Evolutionary conservation across 1,284 basidiomycete species (phyloP).

Genomic region (Pyrrhoderma lamaoense): DNA sequence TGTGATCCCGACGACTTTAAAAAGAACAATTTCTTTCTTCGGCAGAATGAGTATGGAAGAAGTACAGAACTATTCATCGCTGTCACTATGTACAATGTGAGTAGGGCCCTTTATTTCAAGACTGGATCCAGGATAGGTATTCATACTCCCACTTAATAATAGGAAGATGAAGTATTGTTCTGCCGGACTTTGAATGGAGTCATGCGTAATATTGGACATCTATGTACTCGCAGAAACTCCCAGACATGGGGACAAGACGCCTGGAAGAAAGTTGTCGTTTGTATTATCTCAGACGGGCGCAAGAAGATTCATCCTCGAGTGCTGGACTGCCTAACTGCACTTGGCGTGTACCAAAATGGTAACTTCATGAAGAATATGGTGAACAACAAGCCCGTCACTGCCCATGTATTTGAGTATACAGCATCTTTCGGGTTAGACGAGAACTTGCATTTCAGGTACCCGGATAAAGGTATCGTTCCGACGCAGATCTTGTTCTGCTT

Average conservation of each 20-base stretch:
- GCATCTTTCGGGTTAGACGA: slow-evolving; percentile 86
- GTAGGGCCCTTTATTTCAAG: slow-evolving; percentile 25
- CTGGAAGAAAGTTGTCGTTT: slow-evolving; percentile 98
- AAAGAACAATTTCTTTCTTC: slow-evolving; percentile 72
- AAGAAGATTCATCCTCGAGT: slow-evolving; percentile 90
- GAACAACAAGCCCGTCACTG: slow-evolving; percentile 82
- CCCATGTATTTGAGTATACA: slow-evolving; percentile 95
- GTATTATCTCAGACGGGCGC: slow-evolving; percentile 93
- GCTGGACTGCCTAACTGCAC: slow-evolving; percentile 80
- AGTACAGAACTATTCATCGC: slow-evolving; percentile 92
- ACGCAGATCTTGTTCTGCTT: slow-evolving; percentile 89
- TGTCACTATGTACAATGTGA: slow-evolving; percentile 92
- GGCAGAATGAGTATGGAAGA: slow-evolving; percentile 76
- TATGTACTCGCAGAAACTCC: slow-evolving; percentile 90
- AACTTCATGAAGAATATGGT: slow-evolving; percentile 88
- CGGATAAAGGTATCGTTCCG: slow-evolving; percentile 92
- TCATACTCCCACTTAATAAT: slow-evolving; percentile 16
- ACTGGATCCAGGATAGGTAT: neutral
- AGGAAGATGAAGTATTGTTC: slow-evolving; percentile 95
- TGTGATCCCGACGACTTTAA: slow-evolving; percentile 94
- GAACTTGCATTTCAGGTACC: slow-evolving; percentile 88
- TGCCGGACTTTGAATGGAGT: slow-evolving; percentile 94
- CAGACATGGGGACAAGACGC: slow-evolving; percentile 94
- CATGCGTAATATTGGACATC: slow-evolving; percentile 85
- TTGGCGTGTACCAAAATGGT: slow-evolving; percentile 72